Base-by-base conservation (phyloP, 495 filamentous ascomycete genomes). In the Clavariopsis aquatica region DNA sequence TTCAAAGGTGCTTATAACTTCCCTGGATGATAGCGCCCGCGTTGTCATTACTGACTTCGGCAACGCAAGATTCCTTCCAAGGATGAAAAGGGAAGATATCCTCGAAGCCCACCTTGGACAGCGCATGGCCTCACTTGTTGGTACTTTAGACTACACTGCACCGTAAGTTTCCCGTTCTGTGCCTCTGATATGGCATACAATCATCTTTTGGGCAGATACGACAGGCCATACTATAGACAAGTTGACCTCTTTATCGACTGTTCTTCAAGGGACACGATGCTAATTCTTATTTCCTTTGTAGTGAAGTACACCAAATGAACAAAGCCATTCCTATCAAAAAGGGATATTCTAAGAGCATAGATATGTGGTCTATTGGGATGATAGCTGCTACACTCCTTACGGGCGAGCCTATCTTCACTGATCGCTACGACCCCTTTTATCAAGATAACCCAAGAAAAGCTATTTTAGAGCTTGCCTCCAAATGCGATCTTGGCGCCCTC, bases 21-120 rank as follows among this genome's bases (percentile, higher is more conserved):
- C 77, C 8, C 67, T 74, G 43, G 55, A 64, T 17, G 63, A 65
- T 24, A 74, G 74, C 1, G 72, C 72, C 1, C 69, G 90, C 26
- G 77, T 92, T 20, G 81, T 92, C 0, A 76, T 94, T 23, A 87
- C 87, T 0, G 90, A 94, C 69, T 89, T 94, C 73, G 90, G 90
- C 9, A 80, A 83, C 53, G 84, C 87, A 7, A 83, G 75, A 34
- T 74, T 77, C 17, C 57, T 81, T n/a, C 70, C 51, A 49, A 26
- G 22, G 23, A 36, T 34, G 17, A 23, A 46, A 57, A 57, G 7
- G 8, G 2, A 15, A n/a, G 13, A 10, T 20, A 23, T 3, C 36
- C 20, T 71, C 2, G 65, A 70, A 19, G 68, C n/a, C n/a, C 71
- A 78, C 17, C 31, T 6, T 6, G 31, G 6, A 36, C 38, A 43